Conservation (phyloP, 208 protist genomes). For the Tritrichomonas musculus region DNA sequence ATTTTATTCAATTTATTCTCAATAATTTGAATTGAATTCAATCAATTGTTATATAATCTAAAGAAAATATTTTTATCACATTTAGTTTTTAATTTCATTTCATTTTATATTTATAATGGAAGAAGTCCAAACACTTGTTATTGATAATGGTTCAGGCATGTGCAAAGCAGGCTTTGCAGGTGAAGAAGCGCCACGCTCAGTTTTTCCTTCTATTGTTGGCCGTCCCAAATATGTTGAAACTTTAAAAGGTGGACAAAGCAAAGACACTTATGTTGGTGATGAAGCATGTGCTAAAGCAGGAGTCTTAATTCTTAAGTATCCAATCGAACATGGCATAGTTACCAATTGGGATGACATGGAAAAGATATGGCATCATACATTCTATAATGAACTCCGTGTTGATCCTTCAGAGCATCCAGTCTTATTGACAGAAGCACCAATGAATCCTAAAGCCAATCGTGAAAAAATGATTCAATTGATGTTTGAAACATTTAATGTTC, state of each 20-base stretch:
- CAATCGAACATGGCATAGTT: no score
- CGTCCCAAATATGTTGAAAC: background rate
- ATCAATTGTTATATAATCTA: no score
- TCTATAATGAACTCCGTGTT: no score
- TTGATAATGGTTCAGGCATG: background rate
- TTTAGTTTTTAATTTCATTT: background rate
- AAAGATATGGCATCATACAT: no score
- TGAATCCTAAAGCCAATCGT: slow-evolving; percentile 70
- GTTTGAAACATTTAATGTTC: no score
- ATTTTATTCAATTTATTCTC: no score
- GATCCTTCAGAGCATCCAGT: slow-evolving; percentile 92
- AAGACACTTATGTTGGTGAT: slow-evolving; percentile 85
- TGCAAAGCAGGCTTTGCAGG: background rate
- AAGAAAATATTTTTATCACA: no score
- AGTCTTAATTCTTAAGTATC: no score
- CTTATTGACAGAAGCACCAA: slow-evolving; percentile 71
- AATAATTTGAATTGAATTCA: no score
- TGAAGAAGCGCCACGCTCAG: background rate
- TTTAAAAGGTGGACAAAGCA: slow-evolving; percentile 62
- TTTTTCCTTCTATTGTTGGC: background rate
- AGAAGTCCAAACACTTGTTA: background rate
- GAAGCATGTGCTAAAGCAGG: no score
- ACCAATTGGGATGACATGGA: no score
- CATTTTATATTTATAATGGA: background rate
- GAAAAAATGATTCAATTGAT: no score